Evolutionary conservation across 2,329 filamentous ascomycete genomes (phyloP).

Genomic region (Neopestalotiopsis sp.): DNA sequence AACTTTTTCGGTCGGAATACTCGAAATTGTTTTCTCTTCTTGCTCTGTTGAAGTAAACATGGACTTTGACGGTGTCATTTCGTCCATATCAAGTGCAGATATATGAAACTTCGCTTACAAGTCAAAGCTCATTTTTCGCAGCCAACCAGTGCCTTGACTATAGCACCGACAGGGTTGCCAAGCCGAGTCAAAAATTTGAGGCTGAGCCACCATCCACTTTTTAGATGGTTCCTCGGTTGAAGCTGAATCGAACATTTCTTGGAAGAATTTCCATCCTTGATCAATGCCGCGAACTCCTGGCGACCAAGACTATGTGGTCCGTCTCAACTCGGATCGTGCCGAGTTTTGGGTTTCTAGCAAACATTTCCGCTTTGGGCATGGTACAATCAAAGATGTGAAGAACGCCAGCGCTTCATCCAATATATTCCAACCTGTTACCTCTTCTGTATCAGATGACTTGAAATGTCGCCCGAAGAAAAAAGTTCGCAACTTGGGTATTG

Average conservation of each 20-base stretch:
- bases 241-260: no score
- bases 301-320: background rate
- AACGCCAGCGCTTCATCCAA: background rate
- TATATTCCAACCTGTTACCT: background rate
- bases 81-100: no score
- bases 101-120: background rate
- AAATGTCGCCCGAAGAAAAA: background rate
- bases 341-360: slow-evolving; percentile 13
- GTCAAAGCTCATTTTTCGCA: background rate
- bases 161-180: background rate
- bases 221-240: no score
- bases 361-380: slow-evolving; percentile 11
- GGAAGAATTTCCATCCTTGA: no score
- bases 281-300: background rate
- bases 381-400: background rate
- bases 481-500: background rate
- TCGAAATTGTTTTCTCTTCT: no score
- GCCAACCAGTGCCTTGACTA: background rate
- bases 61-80: no score
- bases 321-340: background rate
- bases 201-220: no score
- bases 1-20: no score
- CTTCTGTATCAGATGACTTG: background rate
- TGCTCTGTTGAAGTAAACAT: no score
- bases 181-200: no score